Conservation (phyloP, 2,329 filamentous ascomycete genomes). For the Pseudogymnoascus sp. region DNA sequence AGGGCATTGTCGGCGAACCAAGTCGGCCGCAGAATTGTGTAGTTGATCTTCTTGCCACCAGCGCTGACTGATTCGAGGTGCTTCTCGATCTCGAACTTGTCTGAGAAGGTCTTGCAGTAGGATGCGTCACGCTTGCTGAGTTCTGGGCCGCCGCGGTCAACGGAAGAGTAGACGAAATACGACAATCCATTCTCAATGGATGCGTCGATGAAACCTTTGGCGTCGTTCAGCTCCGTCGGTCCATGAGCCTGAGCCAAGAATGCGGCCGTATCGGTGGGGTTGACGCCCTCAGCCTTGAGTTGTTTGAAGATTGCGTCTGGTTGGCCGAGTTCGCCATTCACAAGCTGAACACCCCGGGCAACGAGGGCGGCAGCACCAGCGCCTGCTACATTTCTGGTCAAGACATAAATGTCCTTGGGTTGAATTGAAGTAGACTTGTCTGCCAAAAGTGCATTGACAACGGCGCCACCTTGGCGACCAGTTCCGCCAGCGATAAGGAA, state of each 20-base stretch:
- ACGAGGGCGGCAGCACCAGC: constrained; percentile 41
- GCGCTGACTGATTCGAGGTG: constrained; percentile 40
- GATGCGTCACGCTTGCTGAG: constrained; percentile 41
- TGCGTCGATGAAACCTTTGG: constrained; percentile 45
- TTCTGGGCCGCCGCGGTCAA: constrained; percentile 46
- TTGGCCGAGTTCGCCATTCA: constrained; percentile 51
- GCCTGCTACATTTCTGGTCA: constrained; percentile 48
- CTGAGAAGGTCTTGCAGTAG: constrained; percentile 46
- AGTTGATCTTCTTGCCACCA: constrained; percentile 36
- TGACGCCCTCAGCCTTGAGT: constrained; percentile 39
- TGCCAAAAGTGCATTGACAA: constrained; percentile 36
- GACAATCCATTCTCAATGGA: constrained; percentile 42
- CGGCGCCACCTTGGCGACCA: constrained; percentile 41
- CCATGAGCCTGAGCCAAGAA: constrained; percentile 18
- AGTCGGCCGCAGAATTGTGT: constrained; percentile 48
- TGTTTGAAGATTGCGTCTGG: constrained; percentile 41
- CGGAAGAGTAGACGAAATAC: constrained; percentile 50
- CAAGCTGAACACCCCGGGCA: constrained; percentile 41
- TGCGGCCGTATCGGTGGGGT: constrained; percentile 47
- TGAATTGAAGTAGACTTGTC: constrained; percentile 16
- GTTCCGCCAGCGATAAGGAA: constrained; percentile 40
- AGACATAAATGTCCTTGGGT: constrained; percentile 45
- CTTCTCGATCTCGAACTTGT: constrained; percentile 49
- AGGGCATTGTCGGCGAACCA: constrained; percentile 46
- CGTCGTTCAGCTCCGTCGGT: constrained; percentile 39